Base-by-base conservation (phyloP, 2,329 filamentous ascomycete genomes). In the Pseudocercospora eumusae region DNA sequence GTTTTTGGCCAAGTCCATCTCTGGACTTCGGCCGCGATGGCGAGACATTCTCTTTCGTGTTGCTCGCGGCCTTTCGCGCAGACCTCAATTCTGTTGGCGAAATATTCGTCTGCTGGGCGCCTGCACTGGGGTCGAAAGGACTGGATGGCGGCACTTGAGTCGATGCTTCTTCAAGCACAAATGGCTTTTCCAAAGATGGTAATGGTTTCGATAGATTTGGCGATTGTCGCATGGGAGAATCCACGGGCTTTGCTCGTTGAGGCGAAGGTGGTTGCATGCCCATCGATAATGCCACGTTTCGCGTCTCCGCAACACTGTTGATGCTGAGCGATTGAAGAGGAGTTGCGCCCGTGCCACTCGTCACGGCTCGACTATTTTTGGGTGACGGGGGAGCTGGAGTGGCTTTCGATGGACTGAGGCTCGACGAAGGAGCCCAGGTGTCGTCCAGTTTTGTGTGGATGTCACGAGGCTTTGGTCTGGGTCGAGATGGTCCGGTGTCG, bases 321-420 rank as follows among this genome's bases (percentile, higher is more conserved):
- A 70, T 66, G 55, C 64, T 71, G 27, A 73, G 66, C 20, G 70
- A 64, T 49, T 70, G 67, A 5, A 74, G 64, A 11, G 71, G 69
- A 1, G 69, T 71, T n/a, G 64, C 60, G 9, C 61, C 61, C 4
- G 66, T 70, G n/a, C 67, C 68, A 36, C 66, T 68, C 8, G 68
- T 70, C 15, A 70, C 68, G 21, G 66, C 54, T 21, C 69, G 68
- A 23, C 62, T 64, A 49, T 20, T 54, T 40, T 59, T 64, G 28
- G 64, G 65, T 27, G 61, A 65, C 25, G 59, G 31, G 28, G 61
- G 57, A 33, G 31, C 40, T 23, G 59, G 53, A 15, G 66, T 64
- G 1, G 53, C 28, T 31, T 64, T 44, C 3, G 44, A 55, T 15
- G 50, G 55, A 4, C 57, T 62, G 10, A 60, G 55, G 27, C 61